Conservation (phyloP, 495 filamentous ascomycete species). For the Aspergillus indologenus region DNA sequence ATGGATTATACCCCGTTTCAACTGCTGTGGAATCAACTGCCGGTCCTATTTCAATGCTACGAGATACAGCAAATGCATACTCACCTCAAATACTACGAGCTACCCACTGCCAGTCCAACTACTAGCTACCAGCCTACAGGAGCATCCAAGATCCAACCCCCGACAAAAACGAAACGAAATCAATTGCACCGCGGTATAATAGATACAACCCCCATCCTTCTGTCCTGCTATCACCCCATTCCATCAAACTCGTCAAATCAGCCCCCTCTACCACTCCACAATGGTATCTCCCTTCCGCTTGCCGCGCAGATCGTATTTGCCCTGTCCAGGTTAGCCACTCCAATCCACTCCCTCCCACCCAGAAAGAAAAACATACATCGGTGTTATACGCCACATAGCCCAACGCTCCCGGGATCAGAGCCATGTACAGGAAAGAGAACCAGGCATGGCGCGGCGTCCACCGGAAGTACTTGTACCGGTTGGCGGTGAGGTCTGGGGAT, state of each 20-base stretch:
- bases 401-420: slow-evolving; percentile 64
- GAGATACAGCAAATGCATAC: no score
- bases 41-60: no score
- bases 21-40: no score
- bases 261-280: slow-evolving; percentile 60
- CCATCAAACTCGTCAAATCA: not conserved
- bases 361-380: slow-evolving; percentile 62
- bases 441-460: slow-evolving; percentile 82
- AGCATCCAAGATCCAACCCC: no score
- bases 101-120: no score
- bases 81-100: no score
- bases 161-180: no score
- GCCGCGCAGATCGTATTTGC: slow-evolving; percentile 78
- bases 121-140: no score
- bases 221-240: no score
- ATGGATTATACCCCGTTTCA: no score
- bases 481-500: slow-evolving; percentile 68
- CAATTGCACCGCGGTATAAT: no score
- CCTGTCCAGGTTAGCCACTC: slow-evolving; percentile 55
- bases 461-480: slow-evolving; percentile 93
- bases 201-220: not conserved
- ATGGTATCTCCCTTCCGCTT: slow-evolving; percentile 84
- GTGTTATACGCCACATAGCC: slow-evolving; percentile 69
- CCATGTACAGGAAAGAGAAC: slow-evolving; percentile 70
- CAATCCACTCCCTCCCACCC: not conserved